These are phyloP conservation scores for Sclerotinia nivalis DNA, from an alignment of 2,329 filamentous ascomycete species.

Conservation along the genomic window DNA sequence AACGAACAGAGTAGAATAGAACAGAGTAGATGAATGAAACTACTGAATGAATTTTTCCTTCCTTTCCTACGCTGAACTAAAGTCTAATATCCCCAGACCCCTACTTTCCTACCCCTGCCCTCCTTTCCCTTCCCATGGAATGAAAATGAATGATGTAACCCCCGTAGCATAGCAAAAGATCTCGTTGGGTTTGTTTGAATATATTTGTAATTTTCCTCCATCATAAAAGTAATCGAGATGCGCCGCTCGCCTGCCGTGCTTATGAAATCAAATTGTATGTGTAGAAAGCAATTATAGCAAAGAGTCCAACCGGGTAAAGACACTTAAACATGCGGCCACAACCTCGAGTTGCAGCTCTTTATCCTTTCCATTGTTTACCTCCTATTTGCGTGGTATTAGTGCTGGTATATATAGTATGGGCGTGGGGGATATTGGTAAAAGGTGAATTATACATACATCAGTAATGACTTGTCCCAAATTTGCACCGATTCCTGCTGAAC, in stretches of 20 bases:
- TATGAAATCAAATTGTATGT: constrained; percentile 2
- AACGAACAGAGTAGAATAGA: no score
- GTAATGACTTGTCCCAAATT: constrained; percentile 85
- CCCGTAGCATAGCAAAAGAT: constrained; percentile 13
- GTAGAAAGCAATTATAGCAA: constrained; percentile 60
- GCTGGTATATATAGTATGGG: constrained; percentile 11
- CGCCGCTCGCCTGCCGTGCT: background rate
- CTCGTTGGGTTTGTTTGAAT: background rate
- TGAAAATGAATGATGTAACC: constrained; percentile 17
- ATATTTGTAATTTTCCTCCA: constrained; percentile 9
- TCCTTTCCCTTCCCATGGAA: constrained; percentile 9
- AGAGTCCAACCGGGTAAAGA: constrained; percentile 96
- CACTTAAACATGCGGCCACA: constrained; percentile 92
- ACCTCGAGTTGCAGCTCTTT: constrained; percentile 95
- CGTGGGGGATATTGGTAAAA: constrained; percentile 28
- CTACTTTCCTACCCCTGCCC: background rate
- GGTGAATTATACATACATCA: constrained; percentile 54
- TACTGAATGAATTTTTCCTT: constrained; percentile 1
- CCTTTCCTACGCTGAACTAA: background rate
- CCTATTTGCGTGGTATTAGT: constrained; percentile 46
- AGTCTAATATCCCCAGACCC: constrained; percentile 1
- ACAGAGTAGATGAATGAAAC: background rate
- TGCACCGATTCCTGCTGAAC: constrained; percentile 80
- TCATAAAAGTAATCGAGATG: constrained; percentile 13
- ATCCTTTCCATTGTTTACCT: constrained; percentile 83